Conservation (phyloP, 169 alveolate genomes). For the Plasmodium gonderi region DNA sequence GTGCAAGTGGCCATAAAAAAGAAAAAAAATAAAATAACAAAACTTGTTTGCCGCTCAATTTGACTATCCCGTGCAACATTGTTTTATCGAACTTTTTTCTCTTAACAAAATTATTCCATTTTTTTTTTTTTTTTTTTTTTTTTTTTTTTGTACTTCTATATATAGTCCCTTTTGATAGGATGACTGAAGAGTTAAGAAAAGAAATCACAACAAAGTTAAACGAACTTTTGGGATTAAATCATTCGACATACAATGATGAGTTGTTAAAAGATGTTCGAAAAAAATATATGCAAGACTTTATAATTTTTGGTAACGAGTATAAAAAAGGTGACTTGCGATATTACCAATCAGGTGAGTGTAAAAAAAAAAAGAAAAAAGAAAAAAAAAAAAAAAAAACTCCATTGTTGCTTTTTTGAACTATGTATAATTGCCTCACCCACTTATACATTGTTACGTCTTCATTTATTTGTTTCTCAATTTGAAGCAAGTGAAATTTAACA, state of each 20-base stretch:
- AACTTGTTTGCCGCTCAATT: neutral
- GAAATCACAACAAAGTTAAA: conserved; percentile 32
- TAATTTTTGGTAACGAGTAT: conserved; percentile 23
- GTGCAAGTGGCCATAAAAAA: neutral
- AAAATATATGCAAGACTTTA: conserved; percentile 35
- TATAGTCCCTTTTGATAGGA: conserved; percentile 13
- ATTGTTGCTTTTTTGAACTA: too few species aligned
- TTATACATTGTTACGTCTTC: neutral
- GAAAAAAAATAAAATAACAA: neutral
- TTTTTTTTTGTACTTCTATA: neutral
- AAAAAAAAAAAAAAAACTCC: too few species aligned
- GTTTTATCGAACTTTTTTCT: neutral
- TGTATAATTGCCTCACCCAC: too few species aligned
- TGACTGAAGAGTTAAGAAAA: conserved; percentile 4
- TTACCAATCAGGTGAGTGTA: conserved; percentile 54
- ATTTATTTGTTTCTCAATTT: neutral
- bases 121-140: neutral
- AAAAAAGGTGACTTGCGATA: conserved; percentile 62
- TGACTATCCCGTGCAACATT: neutral
- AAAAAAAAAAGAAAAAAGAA: too few species aligned
- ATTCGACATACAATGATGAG: conserved; percentile 1
- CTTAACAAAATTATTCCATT: neutral
- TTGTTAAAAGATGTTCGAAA: conserved; percentile 15
- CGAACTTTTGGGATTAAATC: conserved; percentile 13
- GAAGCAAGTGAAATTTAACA: neutral